Evolutionary conservation across 805 yeast species (phyloP).

Genomic region (Cyberlindnera amylophila): DNA sequence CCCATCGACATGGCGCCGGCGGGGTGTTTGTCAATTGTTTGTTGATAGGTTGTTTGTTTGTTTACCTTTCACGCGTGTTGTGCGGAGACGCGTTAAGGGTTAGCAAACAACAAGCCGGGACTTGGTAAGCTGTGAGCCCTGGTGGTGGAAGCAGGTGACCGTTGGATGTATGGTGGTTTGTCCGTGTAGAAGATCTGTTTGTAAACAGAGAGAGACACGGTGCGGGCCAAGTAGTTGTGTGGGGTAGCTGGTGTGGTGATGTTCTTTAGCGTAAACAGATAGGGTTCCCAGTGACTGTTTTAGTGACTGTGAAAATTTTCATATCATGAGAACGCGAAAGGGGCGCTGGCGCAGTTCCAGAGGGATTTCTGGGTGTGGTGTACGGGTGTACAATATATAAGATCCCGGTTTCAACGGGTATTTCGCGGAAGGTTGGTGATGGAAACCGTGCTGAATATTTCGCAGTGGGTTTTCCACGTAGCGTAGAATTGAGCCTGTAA

Average conservation of each 20-base stretch:
- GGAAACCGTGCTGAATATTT: constrained; percentile 1
- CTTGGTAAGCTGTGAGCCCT: too few relatives aligned
- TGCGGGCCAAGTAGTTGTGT: neutral
- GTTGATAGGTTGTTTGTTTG: constrained; percentile 7
- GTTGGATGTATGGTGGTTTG: neutral
- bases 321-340: constrained; percentile 1
- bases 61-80: constrained; percentile 13
- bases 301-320: constrained; percentile 32
- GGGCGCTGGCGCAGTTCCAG: neutral
- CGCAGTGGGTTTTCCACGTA: neutral
- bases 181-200: too few relatives aligned
- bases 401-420: constrained; percentile 3
- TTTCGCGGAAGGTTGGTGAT: constrained; percentile 12
- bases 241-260: constrained; percentile 21
- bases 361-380: neutral
- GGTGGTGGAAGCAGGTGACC: too few relatives aligned
- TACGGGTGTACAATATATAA: neutral
- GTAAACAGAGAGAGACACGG: neutral
- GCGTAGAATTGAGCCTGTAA: neutral
- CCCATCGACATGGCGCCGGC: constrained; percentile 2
- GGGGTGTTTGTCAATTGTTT: constrained; percentile 2
- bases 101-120: neutral
- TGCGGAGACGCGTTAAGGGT: constrained; percentile 3
- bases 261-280: constrained; percentile 16
- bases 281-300: constrained; percentile 26